These are phyloP conservation scores for Phylloporus sp. DNA, from an alignment of 768 basidiomycete genomes.

Conservation along the genomic window DNA sequence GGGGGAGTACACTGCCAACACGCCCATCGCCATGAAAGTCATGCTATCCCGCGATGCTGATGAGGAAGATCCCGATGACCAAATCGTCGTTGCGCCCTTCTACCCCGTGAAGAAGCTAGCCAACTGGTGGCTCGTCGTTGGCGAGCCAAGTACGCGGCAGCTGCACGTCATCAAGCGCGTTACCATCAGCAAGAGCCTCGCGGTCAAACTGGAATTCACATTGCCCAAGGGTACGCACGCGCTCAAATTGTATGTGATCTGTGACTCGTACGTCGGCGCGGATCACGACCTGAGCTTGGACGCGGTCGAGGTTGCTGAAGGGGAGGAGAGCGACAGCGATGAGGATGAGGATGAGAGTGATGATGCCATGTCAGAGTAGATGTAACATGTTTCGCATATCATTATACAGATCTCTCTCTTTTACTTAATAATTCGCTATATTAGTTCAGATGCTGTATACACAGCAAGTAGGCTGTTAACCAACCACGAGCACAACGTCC, in stretches of 20 bases:
- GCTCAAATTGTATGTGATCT: slow-evolving; percentile 87
- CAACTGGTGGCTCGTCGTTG: slow-evolving; percentile 97
- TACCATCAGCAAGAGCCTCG: slow-evolving; percentile 69
- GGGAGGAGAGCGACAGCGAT: slow-evolving; percentile 82
- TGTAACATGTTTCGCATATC: no score
- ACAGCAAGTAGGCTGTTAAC: no score
- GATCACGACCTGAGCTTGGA: slow-evolving; percentile 89
- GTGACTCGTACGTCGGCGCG: slow-evolving; percentile 87
- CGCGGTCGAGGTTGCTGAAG: slow-evolving; percentile 82
- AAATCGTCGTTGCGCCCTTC: slow-evolving; percentile 87
- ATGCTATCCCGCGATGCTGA: slow-evolving; percentile 78
- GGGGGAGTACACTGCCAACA: slow-evolving; percentile 80
- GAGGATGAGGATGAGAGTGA: slow-evolving; percentile 64
- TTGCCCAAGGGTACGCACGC: slow-evolving; percentile 79
- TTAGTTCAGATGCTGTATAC: slow-evolving; percentile 52
- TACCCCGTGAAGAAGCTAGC: slow-evolving; percentile 89
- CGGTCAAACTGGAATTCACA: slow-evolving; percentile 85
- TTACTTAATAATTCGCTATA: no score
- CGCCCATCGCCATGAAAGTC: slow-evolving; percentile 80
- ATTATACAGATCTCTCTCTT: no score
- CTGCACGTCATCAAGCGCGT: slow-evolving; percentile 84
- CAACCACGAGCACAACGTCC: neutral
- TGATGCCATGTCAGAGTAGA: slow-evolving; percentile 51
- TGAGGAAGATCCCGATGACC: slow-evolving; percentile 69
- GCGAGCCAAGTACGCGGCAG: slow-evolving; percentile 75